Base-by-base conservation (phyloP, 225 moss, liverwort and hornwort genomes). In the Ulota crispa region DNA sequence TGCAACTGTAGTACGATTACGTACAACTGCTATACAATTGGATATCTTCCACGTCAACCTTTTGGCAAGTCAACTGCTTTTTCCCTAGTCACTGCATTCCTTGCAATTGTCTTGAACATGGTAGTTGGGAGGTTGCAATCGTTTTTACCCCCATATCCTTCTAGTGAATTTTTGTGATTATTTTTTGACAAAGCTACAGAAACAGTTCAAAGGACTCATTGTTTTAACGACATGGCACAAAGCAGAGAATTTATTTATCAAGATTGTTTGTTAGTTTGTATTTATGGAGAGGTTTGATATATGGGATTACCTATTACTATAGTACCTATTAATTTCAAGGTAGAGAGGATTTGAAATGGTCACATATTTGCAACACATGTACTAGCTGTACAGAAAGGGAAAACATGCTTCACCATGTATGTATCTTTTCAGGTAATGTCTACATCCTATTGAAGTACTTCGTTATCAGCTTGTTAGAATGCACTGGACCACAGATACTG, bases 361-460 rank as follows among this genome's bases (percentile, higher is more conserved):
- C 83, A 81, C 32, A 85, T 84, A 15, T 93, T 92, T 92, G 88
- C 92, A 32, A 94, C 96, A 77, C 91, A 93, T 80, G 94, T 96
- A 73, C 87, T 89, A 82, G 93, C 93, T 71, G 75, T 85, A 28
- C 96, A 96, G 84, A 83, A 80, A 78, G 93, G 89, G 28, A 92
- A 85, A 73, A 68, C 90, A 31, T 88, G 87, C 42, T 96, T 93
- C 79, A 81, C 85, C n/a, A 85, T 94, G 83, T 92, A 88, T 73
- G 94, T 91, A 45, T 96, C 96, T 63, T 96, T 94, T 68, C 92
- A 94, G 96, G 96, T 93, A 82, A 54, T 19, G 13, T 66, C 28
- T 68, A 68, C 42, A 50, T 77, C 20, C 70, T 76, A 18, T 26
- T 47, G 69, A 63, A 63, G 24, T 72, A 7, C 83, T 78, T 72